Base-by-base conservation (phyloP, 2,329 filamentous ascomycete genomes). In the Endothia cerciana region DNA sequence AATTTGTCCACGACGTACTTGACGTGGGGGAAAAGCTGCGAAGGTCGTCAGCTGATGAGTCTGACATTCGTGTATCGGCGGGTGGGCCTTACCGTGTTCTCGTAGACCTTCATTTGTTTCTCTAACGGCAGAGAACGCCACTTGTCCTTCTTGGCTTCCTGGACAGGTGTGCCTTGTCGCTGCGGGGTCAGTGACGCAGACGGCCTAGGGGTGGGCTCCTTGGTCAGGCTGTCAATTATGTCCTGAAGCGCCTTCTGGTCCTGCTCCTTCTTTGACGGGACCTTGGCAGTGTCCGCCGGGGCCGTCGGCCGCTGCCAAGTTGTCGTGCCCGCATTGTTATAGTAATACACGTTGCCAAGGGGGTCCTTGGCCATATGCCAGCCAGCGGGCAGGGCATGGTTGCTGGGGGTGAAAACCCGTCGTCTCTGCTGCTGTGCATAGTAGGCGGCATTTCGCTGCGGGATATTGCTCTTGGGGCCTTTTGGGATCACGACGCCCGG, bases 21-120 rank as follows among this genome's bases (percentile, higher is more conserved):
- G 71, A 98, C 89, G 65, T 93, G 89, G 6, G 93, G 93, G 74
- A 90, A 92, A 7, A 97, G 83, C 93, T 95, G 70, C 6, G 17
- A 30, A 41, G 22, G 8, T 28, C 7, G 28, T 58, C 38, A 56
- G 47, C 33, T 60, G 43, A 25, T 55, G 7, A 19, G 15, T n/a
- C n/a, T n/a, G n/a, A 22, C 4, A 5, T 17, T 4, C 45, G n/a
- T 10, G n/a, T 25, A 41, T 17, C 8, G 43, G n/a, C 43, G 7
- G 43, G 43, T 19, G 43, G 41, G 41, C 17, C 91, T 77, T 83
- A 96, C 93, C 61, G 93, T 97, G 74, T 94, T 94, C 77, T 97
- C 94, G 73, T 97, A 98, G 2, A 97, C 84, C 80, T 93, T 97
- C 86, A 93, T 96, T 78, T 95, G 92, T 79, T 97, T 97, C 70